Base-by-base conservation (phyloP, 2,329 filamentous ascomycete species). In the Calonectria hawksworthii region DNA sequence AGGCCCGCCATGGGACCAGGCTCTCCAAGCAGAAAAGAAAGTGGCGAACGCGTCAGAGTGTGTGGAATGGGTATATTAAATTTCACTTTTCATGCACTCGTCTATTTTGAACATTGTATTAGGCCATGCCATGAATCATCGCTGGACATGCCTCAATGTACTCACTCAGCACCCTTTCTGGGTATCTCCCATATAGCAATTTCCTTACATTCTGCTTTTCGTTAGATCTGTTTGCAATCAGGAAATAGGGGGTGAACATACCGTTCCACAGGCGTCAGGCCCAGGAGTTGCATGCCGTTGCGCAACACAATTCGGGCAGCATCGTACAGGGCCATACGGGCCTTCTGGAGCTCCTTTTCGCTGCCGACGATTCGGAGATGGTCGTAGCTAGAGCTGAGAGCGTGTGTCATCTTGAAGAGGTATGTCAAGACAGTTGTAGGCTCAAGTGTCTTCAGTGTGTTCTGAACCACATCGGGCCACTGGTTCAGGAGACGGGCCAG, bases 361-460 rank as follows among this genome's bases (percentile, higher is more conserved):
- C 92, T 94, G 69, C 94, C 94, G n/a, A 98, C 92, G 69, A 97
- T 94, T 82, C 94, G 92, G 75, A 98, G 88, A 74, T 95, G 93
- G 81, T 96, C 94, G 85, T 98, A 98, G 84, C 93, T 95, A 70
- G 91, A 93, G 86, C 93, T 95, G 70, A 98, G 86, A 32, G 92
- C 88, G 85, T 98, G 95, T 4, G 94, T 95, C 93, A 98, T 94
- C 90, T 94, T 95, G 89, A 96, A 97, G 56, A 97, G 88, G 83
- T 96, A 86, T n/a, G 85, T 87, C 77, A 87, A 83, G 72, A 85
- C 84, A 10, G 86, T 87, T 14, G 89, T 90, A 26, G 95, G 95
- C 85, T 98, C 96, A 28, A 96, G 90, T 0, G 95, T 98, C 88
- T 94, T 95, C 80, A 97, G 88, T 0, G 95, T 96, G 85, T 96